Conservation (phyloP, 2,329 filamentous ascomycete genomes). For the Ascochyta koolunga region DNA sequence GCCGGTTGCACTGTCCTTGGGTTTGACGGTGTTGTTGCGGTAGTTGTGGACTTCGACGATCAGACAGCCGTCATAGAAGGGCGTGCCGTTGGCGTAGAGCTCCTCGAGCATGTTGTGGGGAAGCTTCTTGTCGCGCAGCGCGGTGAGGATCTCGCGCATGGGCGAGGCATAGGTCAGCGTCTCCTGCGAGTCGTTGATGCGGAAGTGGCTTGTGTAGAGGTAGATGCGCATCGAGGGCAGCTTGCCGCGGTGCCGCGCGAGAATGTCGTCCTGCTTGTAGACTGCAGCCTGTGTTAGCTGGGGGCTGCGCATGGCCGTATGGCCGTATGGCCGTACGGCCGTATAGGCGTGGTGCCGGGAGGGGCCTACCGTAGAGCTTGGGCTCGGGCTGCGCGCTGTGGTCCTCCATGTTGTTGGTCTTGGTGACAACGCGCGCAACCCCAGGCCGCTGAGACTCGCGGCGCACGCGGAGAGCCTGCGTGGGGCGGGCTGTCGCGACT, state of each 20-base stretch:
- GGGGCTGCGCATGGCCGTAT: background rate
- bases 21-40: slow-evolving; percentile 68
- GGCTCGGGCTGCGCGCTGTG: slow-evolving; percentile 36
- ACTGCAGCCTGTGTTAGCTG: slow-evolving; percentile 57
- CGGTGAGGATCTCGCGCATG: slow-evolving; percentile 81
- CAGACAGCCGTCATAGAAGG: slow-evolving; percentile 89
- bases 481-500: slow-evolving; percentile 41
- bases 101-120: slow-evolving; percentile 89
- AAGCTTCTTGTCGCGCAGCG: slow-evolving; percentile 75
- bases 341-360: background rate
- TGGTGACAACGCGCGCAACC: slow-evolving; percentile 35
- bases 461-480: slow-evolving; percentile 52
- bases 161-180: slow-evolving; percentile 92
- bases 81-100: slow-evolving; percentile 71
- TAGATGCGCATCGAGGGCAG: slow-evolving; percentile 87
- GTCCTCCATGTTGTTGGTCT: slow-evolving; percentile 38
- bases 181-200: slow-evolving; percentile 86
- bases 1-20: slow-evolving; percentile 54
- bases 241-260: slow-evolving; percentile 76
- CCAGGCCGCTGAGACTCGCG: slow-evolving; percentile 52
- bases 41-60: slow-evolving; percentile 96
- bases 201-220: slow-evolving; percentile 81
- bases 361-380: slow-evolving; percentile 41
- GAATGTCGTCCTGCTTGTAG: slow-evolving; percentile 74
- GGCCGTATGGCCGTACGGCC: no score